These are phyloP conservation scores for Cryptomeria japonica DNA, from an alignment of 75 land plant species.

Conservation along the genomic window DNA sequence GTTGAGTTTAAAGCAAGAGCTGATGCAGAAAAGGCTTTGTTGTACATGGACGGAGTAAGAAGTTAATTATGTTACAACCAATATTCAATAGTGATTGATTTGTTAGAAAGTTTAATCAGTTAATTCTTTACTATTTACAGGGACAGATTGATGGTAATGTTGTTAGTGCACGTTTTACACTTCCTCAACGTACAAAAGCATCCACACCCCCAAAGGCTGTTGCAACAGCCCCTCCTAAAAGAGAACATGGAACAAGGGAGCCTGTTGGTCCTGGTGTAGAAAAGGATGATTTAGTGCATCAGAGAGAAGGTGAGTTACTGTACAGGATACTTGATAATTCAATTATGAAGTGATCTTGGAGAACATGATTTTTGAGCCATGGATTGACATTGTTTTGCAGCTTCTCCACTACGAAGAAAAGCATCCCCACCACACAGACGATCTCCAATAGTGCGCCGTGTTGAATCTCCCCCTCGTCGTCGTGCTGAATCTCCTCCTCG, in stretches of 20 bases:
- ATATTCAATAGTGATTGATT: not conserved
- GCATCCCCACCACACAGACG: slow-evolving; percentile 58
- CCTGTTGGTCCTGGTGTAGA: slow-evolving; percentile 44
- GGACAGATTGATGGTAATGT: slow-evolving; percentile 94
- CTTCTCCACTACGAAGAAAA: slow-evolving; percentile 71
- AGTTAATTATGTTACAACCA: not conserved
- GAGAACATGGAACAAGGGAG: slow-evolving; percentile 52
- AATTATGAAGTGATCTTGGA: not conserved
- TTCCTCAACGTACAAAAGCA: slow-evolving; percentile 54
- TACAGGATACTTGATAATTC: not conserved
- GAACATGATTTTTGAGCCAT: not conserved
- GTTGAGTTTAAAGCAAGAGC: slow-evolving; percentile 82
- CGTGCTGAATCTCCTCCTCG: slow-evolving; percentile 60
- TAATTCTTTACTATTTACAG: slow-evolving; percentile 33
- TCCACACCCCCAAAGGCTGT: slow-evolving; percentile 54
- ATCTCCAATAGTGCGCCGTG: slow-evolving; percentile 40
- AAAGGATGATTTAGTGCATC: slow-evolving; percentile 59
- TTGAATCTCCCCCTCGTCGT: slow-evolving; percentile 16
- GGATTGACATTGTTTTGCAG: slow-evolving; percentile 19
- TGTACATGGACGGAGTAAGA: slow-evolving; percentile 93
- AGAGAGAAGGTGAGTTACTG: slow-evolving; percentile 62
- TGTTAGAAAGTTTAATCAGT: not conserved
- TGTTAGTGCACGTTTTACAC: slow-evolving; percentile 72
- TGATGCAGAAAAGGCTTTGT: slow-evolving; percentile 87
- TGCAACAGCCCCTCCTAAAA: slow-evolving; percentile 47